Base-by-base conservation (phyloP, 2,329 filamentous ascomycete species). In the Penicillium paneum region DNA sequence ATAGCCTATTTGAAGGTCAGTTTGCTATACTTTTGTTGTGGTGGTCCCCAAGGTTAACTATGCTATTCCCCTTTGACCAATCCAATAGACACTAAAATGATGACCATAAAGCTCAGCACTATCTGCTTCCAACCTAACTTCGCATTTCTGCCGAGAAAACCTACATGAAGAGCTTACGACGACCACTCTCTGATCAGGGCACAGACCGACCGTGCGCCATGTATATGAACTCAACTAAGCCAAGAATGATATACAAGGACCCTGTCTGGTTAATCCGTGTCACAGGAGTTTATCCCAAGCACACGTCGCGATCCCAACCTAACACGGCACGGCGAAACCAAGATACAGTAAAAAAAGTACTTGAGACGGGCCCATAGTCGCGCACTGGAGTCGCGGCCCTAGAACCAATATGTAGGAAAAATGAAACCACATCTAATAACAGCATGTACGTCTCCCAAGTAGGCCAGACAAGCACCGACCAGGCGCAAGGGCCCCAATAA, bases 401-500 rank as follows among this genome's bases (percentile, higher is more conserved):
- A 8, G 24, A 24, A 32, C 19, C 26, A 39, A 54, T 49, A 54
- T 31, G 28, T 50, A 43, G 32, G 32, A 34, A n/a, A 38, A 52
- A 38, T 42, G 51, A 49, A 28, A 50, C 39, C 46, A 32, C 32
- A 38, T 39, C 32, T 44, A 50, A 38, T 32, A 50, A 38, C 51
- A 49, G 32, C 31, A 54, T 43, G 45, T 43, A 49, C 1, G 26
- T 32, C 26, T 29, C 24, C 31, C 13, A 43, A 36, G 15, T 48
- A 17, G 21, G 43, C 28, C 17, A 48, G 12, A 19, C 38, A 43
- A 50, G 40, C 38, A 46, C 28, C 28, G 13, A 5, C 15, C 8
- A 21, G 41, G 46, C 41, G 52, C 49, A 55, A 55, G 52, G 52
- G 52, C 24, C 21, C 43, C 35, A 45, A 46, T 45, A 40, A 52